Conservation (phyloP, 2,329 filamentous ascomycete species). For the Botrytis sinoallii region DNA sequence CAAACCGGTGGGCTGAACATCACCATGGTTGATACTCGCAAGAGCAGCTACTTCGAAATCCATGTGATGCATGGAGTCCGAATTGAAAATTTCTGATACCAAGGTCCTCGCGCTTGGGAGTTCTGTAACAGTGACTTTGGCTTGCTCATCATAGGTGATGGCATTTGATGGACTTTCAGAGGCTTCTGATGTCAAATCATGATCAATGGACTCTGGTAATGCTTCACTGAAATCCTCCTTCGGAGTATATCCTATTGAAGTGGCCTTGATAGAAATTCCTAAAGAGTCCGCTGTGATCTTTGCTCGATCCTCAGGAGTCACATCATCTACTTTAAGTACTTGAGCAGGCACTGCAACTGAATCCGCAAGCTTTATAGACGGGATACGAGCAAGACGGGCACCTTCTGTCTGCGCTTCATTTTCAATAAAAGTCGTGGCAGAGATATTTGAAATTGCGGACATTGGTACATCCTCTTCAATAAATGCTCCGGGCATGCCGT, state of each 20-base stretch:
- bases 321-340: constrained; percentile 2
- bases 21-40: background rate
- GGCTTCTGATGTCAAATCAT: constrained; percentile 23
- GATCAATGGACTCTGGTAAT: background rate
- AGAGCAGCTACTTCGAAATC: background rate
- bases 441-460: constrained; percentile 58
- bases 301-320: background rate
- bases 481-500: constrained; percentile 60
- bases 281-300: constrained; percentile 26
- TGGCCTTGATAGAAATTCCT: constrained; percentile 26
- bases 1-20: background rate
- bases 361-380: constrained; percentile 16
- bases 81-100: background rate
- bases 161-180: background rate
- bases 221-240: constrained; percentile 21
- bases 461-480: constrained; percentile 49
- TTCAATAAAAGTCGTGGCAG: constrained; percentile 69
- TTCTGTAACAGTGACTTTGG: background rate
- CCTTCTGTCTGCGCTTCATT: constrained; percentile 64
- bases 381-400: constrained; percentile 27
- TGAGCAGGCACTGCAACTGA: background rate
- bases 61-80: background rate
- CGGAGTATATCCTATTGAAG: constrained; percentile 28
- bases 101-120: background rate
- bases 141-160: background rate